Percentiles rank a stretch among this genome's conserved stretches.
Evolutionary conservation across 352 stramenopile genomes (phyloP).

Genomic region (Pythium diclinum): DNA sequence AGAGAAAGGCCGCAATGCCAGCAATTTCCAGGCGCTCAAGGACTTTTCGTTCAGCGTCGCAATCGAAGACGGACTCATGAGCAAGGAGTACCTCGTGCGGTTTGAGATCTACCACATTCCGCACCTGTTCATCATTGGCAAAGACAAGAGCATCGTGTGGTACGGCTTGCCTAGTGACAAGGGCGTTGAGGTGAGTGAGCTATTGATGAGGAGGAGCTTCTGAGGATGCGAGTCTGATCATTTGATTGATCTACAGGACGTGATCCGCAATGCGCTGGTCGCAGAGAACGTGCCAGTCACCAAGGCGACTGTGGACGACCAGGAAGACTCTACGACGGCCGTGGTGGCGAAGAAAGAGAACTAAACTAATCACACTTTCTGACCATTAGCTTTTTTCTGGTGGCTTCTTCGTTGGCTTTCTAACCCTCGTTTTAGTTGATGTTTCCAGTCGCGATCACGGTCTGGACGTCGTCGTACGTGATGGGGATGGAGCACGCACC

Average conservation of each 20-base stretch:
- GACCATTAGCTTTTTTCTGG: background rate
- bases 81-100: slow-evolving; percentile 69
- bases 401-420: background rate
- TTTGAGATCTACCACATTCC: slow-evolving; percentile 54
- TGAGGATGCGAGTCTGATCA: too few relatives aligned
- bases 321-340: slow-evolving; percentile 8
- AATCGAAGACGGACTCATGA: slow-evolving; percentile 70
- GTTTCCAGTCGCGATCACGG: slow-evolving; percentile 26
- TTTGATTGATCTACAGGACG: slow-evolving; percentile 14
- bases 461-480: slow-evolving; percentile 43
- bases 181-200: slow-evolving; percentile 34
- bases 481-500: slow-evolving; percentile 52
- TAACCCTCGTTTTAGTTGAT: background rate
- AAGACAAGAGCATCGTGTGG: slow-evolving; percentile 56
- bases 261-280: slow-evolving; percentile 32
- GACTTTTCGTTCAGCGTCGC: slow-evolving; percentile 55
- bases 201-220: background rate
- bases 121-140: slow-evolving; percentile 59
- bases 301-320: background rate
- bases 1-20: slow-evolving; percentile 50
- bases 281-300: slow-evolving; percentile 21
- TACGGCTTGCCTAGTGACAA: slow-evolving; percentile 43
- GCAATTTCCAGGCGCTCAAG: slow-evolving; percentile 49
- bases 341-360: slow-evolving; percentile 21
- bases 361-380: slow-evolving; percentile 5